phyloP scores from a whole-genome alignment of 805 yeast genomes.

The Kodamaea nitidulidarum region DNA sequence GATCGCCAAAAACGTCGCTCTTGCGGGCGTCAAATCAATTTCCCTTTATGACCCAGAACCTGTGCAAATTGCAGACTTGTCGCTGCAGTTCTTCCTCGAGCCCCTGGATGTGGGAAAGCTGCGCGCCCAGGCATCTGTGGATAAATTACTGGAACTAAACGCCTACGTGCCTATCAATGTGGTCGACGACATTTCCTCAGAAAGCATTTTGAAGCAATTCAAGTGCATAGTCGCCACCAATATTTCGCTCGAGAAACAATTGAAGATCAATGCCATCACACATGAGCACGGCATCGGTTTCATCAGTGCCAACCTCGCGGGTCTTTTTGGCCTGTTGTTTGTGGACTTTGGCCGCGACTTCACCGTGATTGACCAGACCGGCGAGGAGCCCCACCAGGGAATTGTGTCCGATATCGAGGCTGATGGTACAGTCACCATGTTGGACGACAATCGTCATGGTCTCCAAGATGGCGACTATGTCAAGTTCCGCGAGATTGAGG shows the following conservation, averaged over 20 bases:
- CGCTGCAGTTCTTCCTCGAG: constrained; percentile 80
- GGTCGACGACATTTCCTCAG: constrained; percentile 47
- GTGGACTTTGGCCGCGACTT: constrained; percentile 87
- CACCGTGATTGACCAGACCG: constrained; percentile 77
- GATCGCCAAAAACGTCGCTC: constrained; percentile 92
- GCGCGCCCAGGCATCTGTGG: constrained; percentile 69
- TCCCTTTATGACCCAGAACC: constrained; percentile 78
- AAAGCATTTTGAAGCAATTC: constrained; percentile 50
- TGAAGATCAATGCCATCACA: constrained; percentile 69
- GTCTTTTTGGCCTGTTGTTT: constrained; percentile 83
- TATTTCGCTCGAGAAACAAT: constrained; percentile 64
- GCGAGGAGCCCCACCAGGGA: constrained; percentile 88
- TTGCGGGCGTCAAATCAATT: constrained; percentile 95
- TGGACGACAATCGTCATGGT: constrained; percentile 91
- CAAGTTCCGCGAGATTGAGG: constrained; percentile 80
- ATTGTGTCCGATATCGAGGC: constrained; percentile 84
- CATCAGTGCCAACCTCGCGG: constrained; percentile 77
- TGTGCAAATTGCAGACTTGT: constrained; percentile 65
- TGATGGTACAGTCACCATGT: constrained; percentile 88
- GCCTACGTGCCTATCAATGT: constrained; percentile 84
- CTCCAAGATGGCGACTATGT: constrained; percentile 89
- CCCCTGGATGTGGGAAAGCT: constrained; percentile 67
- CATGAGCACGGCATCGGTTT: constrained; percentile 72
- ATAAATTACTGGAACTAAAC: constrained; percentile 76
- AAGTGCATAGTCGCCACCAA: constrained; percentile 88